Evolutionary conservation across 192 early-diverging fungal genomes (phyloP).

Genomic region (Mortierella hygrophila): DNA sequence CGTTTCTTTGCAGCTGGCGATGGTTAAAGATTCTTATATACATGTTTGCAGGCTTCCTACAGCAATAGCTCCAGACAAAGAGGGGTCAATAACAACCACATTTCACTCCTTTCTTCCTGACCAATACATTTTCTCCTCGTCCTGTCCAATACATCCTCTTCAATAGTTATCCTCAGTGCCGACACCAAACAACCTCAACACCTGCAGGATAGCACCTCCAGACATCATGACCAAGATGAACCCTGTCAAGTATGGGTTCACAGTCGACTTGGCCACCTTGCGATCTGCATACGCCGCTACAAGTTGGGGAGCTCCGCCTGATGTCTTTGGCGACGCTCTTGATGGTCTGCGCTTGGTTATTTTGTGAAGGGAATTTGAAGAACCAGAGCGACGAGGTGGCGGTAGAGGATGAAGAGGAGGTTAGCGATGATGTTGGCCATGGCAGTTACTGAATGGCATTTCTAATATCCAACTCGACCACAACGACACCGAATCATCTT

Average conservation of each 20-base stretch:
- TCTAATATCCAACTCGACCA: too few species aligned
- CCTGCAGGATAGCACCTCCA: constrained; percentile 23
- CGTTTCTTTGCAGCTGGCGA: too few species aligned
- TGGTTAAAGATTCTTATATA: too few species aligned
- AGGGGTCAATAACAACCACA: too few species aligned
- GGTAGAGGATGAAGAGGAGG: background rate
- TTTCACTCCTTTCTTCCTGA: too few species aligned
- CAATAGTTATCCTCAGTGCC: background rate
- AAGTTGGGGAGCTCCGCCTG: background rate
- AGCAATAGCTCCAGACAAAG: too few species aligned
- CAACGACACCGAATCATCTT: too few species aligned
- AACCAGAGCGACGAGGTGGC: background rate
- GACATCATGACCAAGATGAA: constrained; percentile 25
- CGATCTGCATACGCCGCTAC: background rate
- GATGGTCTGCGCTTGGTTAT: constrained; percentile 15
- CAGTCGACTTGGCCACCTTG: background rate
- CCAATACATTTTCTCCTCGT: too few species aligned
- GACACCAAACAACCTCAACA: constrained; percentile 20
- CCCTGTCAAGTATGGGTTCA: constrained; percentile 13
- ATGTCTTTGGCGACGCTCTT: background rate
- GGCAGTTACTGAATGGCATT: too few species aligned
- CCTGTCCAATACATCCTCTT: background rate
- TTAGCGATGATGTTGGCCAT: too few species aligned
- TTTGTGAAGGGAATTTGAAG: background rate
- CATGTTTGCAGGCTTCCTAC: too few species aligned